Base-by-base conservation (phyloP, 2,329 filamentous ascomycete species). In the Penicillium sp. region DNA sequence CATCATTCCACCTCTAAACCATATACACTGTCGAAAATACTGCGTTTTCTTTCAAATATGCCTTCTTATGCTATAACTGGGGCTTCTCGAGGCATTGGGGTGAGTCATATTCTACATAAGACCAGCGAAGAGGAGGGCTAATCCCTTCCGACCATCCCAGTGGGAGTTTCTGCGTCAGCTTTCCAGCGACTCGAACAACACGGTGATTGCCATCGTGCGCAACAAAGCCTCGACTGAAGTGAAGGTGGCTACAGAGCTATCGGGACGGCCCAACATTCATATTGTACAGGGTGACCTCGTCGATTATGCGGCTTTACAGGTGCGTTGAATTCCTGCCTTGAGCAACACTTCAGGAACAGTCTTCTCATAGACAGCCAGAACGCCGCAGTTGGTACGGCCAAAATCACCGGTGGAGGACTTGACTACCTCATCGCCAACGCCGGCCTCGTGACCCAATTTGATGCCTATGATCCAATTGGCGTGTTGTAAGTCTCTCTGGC, bases 381-480 rank as follows among this genome's bases (percentile, higher is more conserved):
- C 9, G 58, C 33, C 45, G 48, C 39, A 17, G 45, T 41, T 3
- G 46, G 57, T 14, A 56, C 50, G 7, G 25, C 36, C 5, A 32
- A 46, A 7, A 54, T 56, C 13, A 48, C 51, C 15, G 53, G 49
- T 15, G 51, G 62, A 9, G 41, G 52, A 2, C 38, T 80, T 4
- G 77, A 80, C 55, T 74, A 74, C 43, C 53, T 80, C 4, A 73
- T 80, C 18, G 70, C 69, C 36, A 80, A 80, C 36, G 77, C 64
- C 1, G 76, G 55, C 2, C 50, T 60, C 4, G 43, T 70, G 9
- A 47, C 62, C 1, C 11, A 48, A 15, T 11, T 41, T 14, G 25
- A 20, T 15, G 33, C 16, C 23, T 36, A 16, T 11, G 25, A 35
- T 13, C 16, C 32, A 7, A 14, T 41, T n/a, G 33, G 26, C 7